Evolutionary conservation across 352 stramenopile genomes (phyloP).

Genomic region (Pythium periplocum): DNA sequence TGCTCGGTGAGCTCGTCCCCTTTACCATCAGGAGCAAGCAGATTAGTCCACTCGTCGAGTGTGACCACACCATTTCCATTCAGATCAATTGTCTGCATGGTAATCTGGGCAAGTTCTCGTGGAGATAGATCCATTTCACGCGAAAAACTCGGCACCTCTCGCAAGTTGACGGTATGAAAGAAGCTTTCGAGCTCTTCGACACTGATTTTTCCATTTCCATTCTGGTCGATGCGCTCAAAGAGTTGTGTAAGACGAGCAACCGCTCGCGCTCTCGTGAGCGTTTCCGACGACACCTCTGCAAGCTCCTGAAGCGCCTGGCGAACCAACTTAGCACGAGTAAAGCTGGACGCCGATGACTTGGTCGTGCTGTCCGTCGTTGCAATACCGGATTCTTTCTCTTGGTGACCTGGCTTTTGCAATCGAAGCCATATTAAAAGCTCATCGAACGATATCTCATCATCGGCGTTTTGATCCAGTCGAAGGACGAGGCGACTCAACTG

Average conservation of each 20-base stretch:
- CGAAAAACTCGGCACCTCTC: slow-evolving; percentile 6
- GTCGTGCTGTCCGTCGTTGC: no score
- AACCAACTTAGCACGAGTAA: no score
- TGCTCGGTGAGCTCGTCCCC: background rate
- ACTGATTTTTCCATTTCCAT: slow-evolving; percentile 54
- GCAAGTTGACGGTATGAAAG: slow-evolving; percentile 20
- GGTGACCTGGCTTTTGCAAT: slow-evolving; percentile 11
- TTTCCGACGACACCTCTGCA: no score
- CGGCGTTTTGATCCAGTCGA: slow-evolving; percentile 44
- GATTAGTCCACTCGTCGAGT: slow-evolving; percentile 42
- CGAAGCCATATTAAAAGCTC: slow-evolving; percentile 68
- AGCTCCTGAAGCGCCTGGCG: no score
- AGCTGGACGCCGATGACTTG: no score
- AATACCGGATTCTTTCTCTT: no score
- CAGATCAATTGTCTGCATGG: slow-evolving; percentile 38
- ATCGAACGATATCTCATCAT: slow-evolving; percentile 58
- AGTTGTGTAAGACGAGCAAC: no score
- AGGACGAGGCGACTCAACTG: slow-evolving; percentile 53
- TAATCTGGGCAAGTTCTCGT: slow-evolving; percentile 22
- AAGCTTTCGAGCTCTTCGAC: slow-evolving; percentile 43
- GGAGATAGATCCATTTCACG: background rate
- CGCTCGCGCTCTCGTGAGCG: no score
- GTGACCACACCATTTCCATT: slow-evolving; percentile 55
- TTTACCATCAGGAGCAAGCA: slow-evolving; percentile 14
- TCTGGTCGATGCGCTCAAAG: slow-evolving; percentile 42